phyloP scores from a whole-genome alignment of 495 filamentous ascomycete species.

The Chaetomidium leptoderma region DNA sequence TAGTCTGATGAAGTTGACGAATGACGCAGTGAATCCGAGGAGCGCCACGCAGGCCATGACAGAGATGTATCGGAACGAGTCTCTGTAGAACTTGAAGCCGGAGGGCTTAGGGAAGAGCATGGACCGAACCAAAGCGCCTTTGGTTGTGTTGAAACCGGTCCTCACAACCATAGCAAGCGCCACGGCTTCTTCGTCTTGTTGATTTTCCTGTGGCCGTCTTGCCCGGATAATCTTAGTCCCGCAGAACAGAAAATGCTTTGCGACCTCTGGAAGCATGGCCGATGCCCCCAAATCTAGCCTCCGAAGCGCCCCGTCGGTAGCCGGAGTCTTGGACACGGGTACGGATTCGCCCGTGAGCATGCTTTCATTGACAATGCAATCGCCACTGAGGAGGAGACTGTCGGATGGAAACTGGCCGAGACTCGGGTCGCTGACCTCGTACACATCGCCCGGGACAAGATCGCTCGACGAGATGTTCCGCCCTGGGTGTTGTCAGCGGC shows the following conservation, averaged over 20 bases:
- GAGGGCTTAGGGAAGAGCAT: conserved; percentile 99
- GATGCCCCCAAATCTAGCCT: conserved; percentile 70
- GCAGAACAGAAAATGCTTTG: conserved; percentile 84
- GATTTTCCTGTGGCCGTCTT: conserved; percentile 75
- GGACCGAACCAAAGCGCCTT: conserved; percentile 90
- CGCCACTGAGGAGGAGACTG: conserved; percentile 84
- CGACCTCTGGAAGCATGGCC: conserved; percentile 71
- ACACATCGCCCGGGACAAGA: conserved; percentile 93
- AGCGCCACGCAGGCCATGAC: conserved; percentile 91
- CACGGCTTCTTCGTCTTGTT: conserved; percentile 75
- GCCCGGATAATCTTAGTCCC: conserved; percentile 95
- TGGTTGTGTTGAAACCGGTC: conserved; percentile 96
- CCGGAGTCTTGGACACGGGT: conserved; percentile 86
- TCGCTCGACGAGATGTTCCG: conserved; percentile 79
- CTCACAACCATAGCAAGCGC: conserved; percentile 87
- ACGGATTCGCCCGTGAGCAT: conserved; percentile 99
- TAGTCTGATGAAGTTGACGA: conserved; percentile 87
- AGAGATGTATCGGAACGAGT: conserved; percentile 96
- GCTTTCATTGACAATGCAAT: conserved; percentile 98
- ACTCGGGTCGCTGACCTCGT: conserved; percentile 95
- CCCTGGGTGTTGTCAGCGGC: conserved; percentile 53
- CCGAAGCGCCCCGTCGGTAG: conserved; percentile 74
- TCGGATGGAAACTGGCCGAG: conserved; percentile 91
- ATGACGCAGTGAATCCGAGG: conserved; percentile 82
- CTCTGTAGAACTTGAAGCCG: conserved; percentile 95